Base-by-base conservation (phyloP, 805 yeast species). In the Ogataea chonburiensis region DNA sequence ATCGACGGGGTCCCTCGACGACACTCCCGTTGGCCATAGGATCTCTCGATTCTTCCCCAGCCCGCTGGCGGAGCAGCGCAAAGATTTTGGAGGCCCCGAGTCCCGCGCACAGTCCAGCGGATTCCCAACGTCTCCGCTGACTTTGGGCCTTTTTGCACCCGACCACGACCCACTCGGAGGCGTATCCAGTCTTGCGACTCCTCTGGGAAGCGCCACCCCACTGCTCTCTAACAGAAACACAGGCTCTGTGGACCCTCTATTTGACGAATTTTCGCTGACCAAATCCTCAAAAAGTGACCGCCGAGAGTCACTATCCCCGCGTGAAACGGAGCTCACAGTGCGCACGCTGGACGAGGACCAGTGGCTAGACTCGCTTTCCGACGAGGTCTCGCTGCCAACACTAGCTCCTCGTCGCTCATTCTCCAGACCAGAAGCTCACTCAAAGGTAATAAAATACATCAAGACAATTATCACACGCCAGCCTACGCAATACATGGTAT, bases 1-100 rank as follows among this genome's bases (percentile, higher is more conserved):
- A 6, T 43, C 55, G 7, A 38, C 43, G 13, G 29, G 36, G 11
- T 38, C 46, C 3, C 21, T 42, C 11, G 53, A 46, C n/a, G 54
- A 51, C 17, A 53, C 57, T 4, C 53, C 59, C 7, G 42, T 40
- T 5, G 38, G 44, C 22, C 48, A 46, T 23, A 40, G 61, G 14
- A 54, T 55, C 50, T 56, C 66, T 4, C 42, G 67, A 17, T 61
- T 62, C 33, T 62, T 62, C 34, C 67, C 67, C 3, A 57, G 62
- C 21, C 66, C 66, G 3, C 33, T 46, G 4, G 23, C 43, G 6
- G 61, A 55, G 15, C 54, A 49, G 14, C 42, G 45, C 8, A 35
- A 34, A 12, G 55, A 52, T 4, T 38, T 38, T 18, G n/a, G 14
- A 3, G 27, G 34, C n/a, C 19, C 31, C 29, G 28, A 38, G 42